Base-by-base conservation (phyloP, 805 yeast species). In the Kuraishia hungarica region DNA sequence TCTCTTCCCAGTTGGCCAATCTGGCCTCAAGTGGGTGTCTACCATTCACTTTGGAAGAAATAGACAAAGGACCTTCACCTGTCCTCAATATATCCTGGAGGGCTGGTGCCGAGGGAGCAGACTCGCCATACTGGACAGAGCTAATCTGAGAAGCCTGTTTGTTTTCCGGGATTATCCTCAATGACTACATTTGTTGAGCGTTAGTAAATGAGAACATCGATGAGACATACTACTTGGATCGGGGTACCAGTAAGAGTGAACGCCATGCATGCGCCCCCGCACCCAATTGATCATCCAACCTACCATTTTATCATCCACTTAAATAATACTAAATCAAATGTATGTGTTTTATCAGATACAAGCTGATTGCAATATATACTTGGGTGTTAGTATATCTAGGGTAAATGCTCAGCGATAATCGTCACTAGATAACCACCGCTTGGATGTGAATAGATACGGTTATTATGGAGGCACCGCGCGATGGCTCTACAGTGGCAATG, bases 21-120 rank as follows among this genome's bases (percentile, higher is more conserved):
- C 97, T 81, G 3, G 79, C 62, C 65, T 94, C 96, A 58, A 94
- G 74, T 13, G 98, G 98, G 69, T 94, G 99, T 68, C 87, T 82
- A 62, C 82, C 81, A 65, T 86, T 87, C 61, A 87, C 72, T 61
- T 83, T 80, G 6, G 90, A 79, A 10, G 84, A 75, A 54, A 83
- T 69, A 47, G 76, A 77, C 49, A 76, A 65, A 11, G 88, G 89
- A 20, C 92, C 92, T 58, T 83, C 80, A 55, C 80, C 82, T 2
- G 81, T 74, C 67, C 87, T 81, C 53, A 87, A 73, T 1, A 82
- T 80, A 64, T 87, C 96, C 58, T 83, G 89, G 53, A 87, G 71
- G 2, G 83, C 85, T 28, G 88, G 88, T 0, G 87, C 85, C 24
- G 87, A 83, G 35, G 77, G 80, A 2, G 91, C 87, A 0, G 79